A percentile compares a stretch with the other conserved stretches of the same genome.
Evolutionary conservation across 164 flowering plant species (phyloP).

Genomic region (Piper betle): DNA sequence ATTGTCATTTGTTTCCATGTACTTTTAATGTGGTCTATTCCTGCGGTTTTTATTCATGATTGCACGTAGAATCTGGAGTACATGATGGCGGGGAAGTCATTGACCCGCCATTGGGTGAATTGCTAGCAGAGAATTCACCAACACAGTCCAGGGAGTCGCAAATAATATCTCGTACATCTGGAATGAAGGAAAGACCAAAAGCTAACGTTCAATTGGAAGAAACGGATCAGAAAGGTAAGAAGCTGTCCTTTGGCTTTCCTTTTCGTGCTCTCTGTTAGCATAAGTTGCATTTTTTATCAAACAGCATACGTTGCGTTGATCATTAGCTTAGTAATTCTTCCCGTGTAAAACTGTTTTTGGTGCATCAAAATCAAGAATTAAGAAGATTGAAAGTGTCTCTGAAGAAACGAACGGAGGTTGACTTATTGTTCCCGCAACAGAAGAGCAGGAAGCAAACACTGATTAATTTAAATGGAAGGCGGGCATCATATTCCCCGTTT

Average conservation of each 20-base stretch:
- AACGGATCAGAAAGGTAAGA: constrained; percentile 26
- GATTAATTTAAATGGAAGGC: no score
- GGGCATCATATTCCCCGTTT: no score
- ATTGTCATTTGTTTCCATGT: not conserved
- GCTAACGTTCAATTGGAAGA: constrained; percentile 39
- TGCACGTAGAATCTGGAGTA: not conserved
- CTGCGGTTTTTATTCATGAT: not conserved
- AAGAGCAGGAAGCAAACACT: not conserved
- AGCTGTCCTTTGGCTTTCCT: no score
- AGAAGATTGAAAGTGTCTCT: not conserved
- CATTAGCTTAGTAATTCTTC: no score
- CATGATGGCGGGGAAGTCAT: constrained; percentile 25
- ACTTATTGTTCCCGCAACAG: not conserved
- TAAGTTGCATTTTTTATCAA: no score
- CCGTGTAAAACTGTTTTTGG: not conserved
- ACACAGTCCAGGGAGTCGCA: constrained; percentile 20
- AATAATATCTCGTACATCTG: constrained; percentile 28
- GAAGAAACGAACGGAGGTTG: not conserved
- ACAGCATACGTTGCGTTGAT: no score
- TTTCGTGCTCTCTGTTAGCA: no score
- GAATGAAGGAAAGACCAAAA: constrained; percentile 29
- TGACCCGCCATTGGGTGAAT: constrained; percentile 26
- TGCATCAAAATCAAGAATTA: not conserved
- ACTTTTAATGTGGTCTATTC: not conserved
- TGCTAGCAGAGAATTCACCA: constrained; percentile 6